These are phyloP conservation scores for Magnusiomyces tetraspermus DNA, from an alignment of 1,139 yeast genomes.

Conservation along the genomic window DNA sequence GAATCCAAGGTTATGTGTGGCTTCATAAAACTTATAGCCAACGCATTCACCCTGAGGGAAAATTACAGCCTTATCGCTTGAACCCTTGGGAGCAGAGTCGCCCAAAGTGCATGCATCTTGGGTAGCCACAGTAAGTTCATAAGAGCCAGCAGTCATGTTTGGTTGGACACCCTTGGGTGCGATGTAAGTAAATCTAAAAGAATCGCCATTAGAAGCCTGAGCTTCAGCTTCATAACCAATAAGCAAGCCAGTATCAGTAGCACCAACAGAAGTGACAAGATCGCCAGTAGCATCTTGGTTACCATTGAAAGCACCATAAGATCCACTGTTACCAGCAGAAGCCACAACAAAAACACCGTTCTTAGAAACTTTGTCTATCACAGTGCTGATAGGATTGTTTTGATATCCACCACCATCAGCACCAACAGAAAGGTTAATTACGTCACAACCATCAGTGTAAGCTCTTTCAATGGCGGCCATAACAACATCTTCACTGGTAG, in stretches of 20 bases:
- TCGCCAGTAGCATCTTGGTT: conserved; percentile 13
- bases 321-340: conserved; percentile 19
- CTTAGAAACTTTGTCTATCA: conserved; percentile 14
- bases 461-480: conserved; percentile 19
- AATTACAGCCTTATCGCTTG: not conserved
- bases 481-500: conserved; percentile 18
- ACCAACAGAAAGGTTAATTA: conserved; percentile 19
- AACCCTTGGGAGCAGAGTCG: not conserved
- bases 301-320: conserved; percentile 9
- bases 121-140: not conserved
- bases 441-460: conserved; percentile 16
- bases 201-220: not conserved
- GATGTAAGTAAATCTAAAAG: conserved; percentile 8
- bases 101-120: conserved; percentile 5
- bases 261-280: conserved; percentile 12
- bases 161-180: conserved; percentile 7
- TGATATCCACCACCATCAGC: conserved; percentile 14
- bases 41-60: conserved; percentile 8
- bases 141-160: not conserved
- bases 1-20: conserved; percentile 8
- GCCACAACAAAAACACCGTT: conserved; percentile 15
- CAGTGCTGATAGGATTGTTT: conserved; percentile 15
- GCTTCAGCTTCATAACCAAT: conserved; percentile 5
- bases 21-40: conserved; percentile 7
- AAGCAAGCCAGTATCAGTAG: conserved; percentile 8